Conservation (phyloP, 2,329 filamentous ascomycete species). For the Cytospora chrysosperma region DNA sequence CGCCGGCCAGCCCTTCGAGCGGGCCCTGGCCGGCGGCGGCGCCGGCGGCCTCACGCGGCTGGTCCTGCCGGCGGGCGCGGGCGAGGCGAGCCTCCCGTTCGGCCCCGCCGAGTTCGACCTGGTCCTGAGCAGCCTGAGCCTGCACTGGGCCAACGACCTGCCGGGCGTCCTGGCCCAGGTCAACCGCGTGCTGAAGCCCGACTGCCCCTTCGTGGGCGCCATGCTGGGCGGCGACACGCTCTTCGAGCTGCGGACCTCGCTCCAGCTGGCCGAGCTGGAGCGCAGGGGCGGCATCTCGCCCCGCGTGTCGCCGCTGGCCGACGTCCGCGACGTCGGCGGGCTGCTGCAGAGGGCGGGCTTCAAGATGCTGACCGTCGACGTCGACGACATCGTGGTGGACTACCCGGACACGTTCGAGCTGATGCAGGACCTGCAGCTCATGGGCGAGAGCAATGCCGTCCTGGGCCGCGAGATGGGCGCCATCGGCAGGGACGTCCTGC, state of each 20-base stretch:
- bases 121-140: slow-evolving; percentile 80
- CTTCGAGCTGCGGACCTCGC: slow-evolving; percentile 86
- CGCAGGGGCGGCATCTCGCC: slow-evolving; percentile 87
- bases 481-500: slow-evolving; percentile 76
- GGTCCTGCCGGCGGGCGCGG: slow-evolving; percentile 70
- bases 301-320: slow-evolving; percentile 86
- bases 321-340: slow-evolving; percentile 88
- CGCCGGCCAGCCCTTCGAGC: slow-evolving; percentile 65
- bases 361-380: slow-evolving; percentile 92
- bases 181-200: slow-evolving; percentile 83
- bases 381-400: slow-evolving; percentile 95
- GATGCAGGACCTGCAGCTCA: slow-evolving; percentile 91
- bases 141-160: slow-evolving; percentile 98
- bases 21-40: slow-evolving; percentile 64
- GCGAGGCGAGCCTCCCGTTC: slow-evolving; percentile 74
- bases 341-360: slow-evolving; percentile 85
- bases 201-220: slow-evolving; percentile 87
- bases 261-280: slow-evolving; percentile 91
- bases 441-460: slow-evolving; percentile 93
- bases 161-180: slow-evolving; percentile 81
- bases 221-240: slow-evolving; percentile 96
- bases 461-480: slow-evolving; percentile 77
- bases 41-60: slow-evolving; percentile 69
- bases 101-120: slow-evolving; percentile 78
- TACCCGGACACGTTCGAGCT: slow-evolving; percentile 87